Conservation (phyloP, 345 rosid genomes). For the Erodium maritimum region DNA sequence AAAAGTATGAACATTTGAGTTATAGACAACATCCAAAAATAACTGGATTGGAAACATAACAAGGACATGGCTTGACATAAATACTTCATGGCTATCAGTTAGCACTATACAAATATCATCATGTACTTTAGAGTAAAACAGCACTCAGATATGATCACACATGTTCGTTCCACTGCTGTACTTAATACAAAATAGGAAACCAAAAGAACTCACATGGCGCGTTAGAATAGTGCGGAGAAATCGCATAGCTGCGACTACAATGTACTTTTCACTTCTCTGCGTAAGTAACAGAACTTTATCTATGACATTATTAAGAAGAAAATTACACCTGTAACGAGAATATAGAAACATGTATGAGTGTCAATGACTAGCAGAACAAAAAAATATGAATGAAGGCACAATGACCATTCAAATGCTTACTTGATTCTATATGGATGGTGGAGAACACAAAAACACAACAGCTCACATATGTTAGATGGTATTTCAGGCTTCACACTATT, state of each 20-base stretch:
- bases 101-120: too few species aligned
- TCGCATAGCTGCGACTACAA: constrained; percentile 87
- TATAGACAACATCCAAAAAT: too few species aligned
- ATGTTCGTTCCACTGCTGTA: neutral
- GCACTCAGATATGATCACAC: neutral
- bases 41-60: too few species aligned
- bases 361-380: constrained; percentile 9
- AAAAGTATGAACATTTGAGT: too few species aligned
- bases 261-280: constrained; percentile 76
- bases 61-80: too few species aligned
- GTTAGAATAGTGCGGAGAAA: constrained; percentile 87
- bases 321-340: constrained; percentile 59
- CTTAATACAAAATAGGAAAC: neutral
- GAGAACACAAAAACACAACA: constrained; percentile 84
- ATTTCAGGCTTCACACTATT: constrained; percentile 64
- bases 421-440: constrained; percentile 93
- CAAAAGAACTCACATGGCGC: constrained; percentile 36
- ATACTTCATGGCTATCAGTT: too few species aligned
- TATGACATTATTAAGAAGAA: constrained; percentile 66
- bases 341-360: constrained; percentile 11
- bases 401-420: constrained; percentile 29
- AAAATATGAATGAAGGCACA: neutral
- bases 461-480: constrained; percentile 78
- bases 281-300: constrained; percentile 83
- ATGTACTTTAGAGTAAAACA: neutral